Percentiles rank a stretch among this genome's conserved stretches.
Evolutionary conservation across 225 moss, liverwort and hornwort species (phyloP).

Genomic region (Sphagnum tenellum): DNA sequence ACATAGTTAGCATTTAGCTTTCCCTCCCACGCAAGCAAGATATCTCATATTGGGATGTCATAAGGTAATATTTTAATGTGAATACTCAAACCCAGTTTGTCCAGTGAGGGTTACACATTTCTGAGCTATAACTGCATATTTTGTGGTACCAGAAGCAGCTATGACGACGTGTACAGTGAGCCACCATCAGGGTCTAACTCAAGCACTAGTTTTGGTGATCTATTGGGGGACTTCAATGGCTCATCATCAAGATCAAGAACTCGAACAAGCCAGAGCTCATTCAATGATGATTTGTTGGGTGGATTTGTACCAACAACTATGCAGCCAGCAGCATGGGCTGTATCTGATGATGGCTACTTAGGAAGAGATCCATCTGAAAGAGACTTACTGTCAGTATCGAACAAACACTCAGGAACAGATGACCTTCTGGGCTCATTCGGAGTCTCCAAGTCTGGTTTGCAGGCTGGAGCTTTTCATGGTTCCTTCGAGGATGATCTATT

Average conservation of each 20-base stretch:
- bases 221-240: slow-evolving; percentile 33
- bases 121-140: background rate
- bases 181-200: slow-evolving; percentile 16
- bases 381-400: slow-evolving; percentile 22
- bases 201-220: slow-evolving; percentile 60
- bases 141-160: slow-evolving; percentile 23
- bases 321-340: slow-evolving; percentile 26
- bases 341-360: slow-evolving; percentile 38
- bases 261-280: slow-evolving; percentile 21
- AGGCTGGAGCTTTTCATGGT: slow-evolving; percentile 21
- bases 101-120: too few relatives aligned
- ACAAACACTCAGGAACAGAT: slow-evolving; percentile 18
- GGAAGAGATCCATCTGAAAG: slow-evolving; percentile 21
- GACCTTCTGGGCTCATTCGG: slow-evolving; percentile 37
- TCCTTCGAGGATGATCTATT: slow-evolving; percentile 51
- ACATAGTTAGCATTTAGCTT: background rate
- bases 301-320: slow-evolving; percentile 53
- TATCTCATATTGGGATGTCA: background rate
- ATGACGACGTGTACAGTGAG: slow-evolving; percentile 50
- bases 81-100: too few relatives aligned
- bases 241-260: slow-evolving; percentile 17
- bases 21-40: background rate
- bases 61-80: background rate
- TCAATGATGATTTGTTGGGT: slow-evolving; percentile 43
- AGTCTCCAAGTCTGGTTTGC: slow-evolving; percentile 14